Base-by-base conservation (phyloP, 805 yeast genomes). In the Martiniozyma abietophila region DNA sequence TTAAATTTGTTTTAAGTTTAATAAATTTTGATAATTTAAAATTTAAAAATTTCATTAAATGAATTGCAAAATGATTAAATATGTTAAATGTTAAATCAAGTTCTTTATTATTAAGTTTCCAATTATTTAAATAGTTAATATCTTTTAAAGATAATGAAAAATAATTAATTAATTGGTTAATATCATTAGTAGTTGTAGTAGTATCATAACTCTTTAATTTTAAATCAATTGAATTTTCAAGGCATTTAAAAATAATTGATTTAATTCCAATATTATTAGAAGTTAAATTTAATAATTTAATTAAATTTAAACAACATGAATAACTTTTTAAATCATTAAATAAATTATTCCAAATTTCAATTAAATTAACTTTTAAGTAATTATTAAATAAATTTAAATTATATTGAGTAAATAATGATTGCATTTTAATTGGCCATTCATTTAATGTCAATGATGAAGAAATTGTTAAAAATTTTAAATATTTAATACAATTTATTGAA, bases 341-440 rank as follows among this genome's bases (percentile, higher is more conserved):
- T 33, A 50, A 48, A 22, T n/a, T 40, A 35, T 16, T 34, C 21
- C 27, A 49, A 34, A 18, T 32, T 26, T 3, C 34, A 27, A 10
- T 20, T 26, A 8, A 48, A 22, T 12, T 32, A 20, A 9, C 27
- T 32, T 18, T 39, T 31, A 29, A 45, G 45, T 11, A 32, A 31
- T 3, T 32, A 20, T 24, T 43, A 45, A 4, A 53, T 42, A 16
- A 39, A 29, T 29, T 39, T 27, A 29, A 46, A 40, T 16, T 26
- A 42, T 21, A 3, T 25, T 27, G 17, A 24, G 17, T 25, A 51
- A 40, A 6, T 39, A 35, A 16, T 37, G 40, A 17, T 39, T 40
- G 21, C 43, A 43, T 8, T 16, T 6, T 3, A n/a, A 31, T 14
- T 4, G 60, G 60, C 59, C 59, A 55, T 18, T 46, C 41, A n/a